These are phyloP conservation scores for Aspergillus indologenus DNA, from an alignment of 495 filamentous ascomycete genomes.

Conservation along the genomic window DNA sequence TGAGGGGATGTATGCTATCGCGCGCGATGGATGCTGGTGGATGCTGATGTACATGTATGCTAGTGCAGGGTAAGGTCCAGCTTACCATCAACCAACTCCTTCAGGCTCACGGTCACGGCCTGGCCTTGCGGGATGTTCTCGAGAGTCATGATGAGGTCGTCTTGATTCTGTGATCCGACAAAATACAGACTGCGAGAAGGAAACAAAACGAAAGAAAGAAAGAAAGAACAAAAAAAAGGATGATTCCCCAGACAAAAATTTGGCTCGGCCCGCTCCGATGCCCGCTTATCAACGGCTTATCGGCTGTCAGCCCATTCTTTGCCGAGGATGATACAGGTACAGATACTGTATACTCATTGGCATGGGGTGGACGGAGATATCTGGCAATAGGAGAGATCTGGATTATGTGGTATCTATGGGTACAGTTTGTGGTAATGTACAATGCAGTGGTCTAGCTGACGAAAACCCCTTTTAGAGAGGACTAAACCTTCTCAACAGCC, in stretches of 20 bases:
- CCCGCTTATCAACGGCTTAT: conserved; percentile 6
- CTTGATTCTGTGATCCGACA: no score
- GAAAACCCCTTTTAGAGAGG: no score
- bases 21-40: no score
- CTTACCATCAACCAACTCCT: conserved; percentile 44
- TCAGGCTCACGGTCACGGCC: conserved; percentile 54
- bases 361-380: no score
- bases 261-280: conserved; percentile 16
- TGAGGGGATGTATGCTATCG: not conserved
- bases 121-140: conserved; percentile 30
- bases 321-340: not conserved
- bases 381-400: not conserved
- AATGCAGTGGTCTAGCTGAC: no score
- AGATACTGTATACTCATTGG: not conserved
- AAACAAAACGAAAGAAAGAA: not conserved
- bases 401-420: not conserved
- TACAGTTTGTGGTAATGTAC: not conserved
- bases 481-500: no score
- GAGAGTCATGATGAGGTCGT: conserved; percentile 17
- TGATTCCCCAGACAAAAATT: not conserved
- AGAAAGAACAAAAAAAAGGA: not conserved
- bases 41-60: not conserved
- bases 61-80: not conserved
- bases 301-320: not conserved
- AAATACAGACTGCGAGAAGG: no score